Evolutionary conservation across 805 yeast genomes (phyloP), one percentile per base, ranked within the genome.

Genomic region (Debaryomyces tyrocola): DNA sequence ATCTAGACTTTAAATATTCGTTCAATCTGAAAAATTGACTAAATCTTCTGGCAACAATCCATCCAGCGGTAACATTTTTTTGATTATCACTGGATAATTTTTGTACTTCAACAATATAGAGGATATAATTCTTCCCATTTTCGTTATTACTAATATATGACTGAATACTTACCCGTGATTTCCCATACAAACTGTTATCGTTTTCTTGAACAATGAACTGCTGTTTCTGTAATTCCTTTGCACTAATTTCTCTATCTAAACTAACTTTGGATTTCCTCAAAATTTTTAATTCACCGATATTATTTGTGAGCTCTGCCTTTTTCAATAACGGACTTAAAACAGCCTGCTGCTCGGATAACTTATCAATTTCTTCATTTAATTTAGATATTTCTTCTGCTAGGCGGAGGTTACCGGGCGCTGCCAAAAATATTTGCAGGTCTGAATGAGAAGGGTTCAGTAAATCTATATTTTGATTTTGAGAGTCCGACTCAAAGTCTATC

Each of bases 1-100:
- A 84, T 37, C 66, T 70, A 2, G 63, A 62, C 46, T 75, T 79
- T 53, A 91, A 66, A 50, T 86, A 82, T 49, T 80, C 81, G 58
- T 91, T 83, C 29, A 91, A 69, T 50, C 77, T 79, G 64, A 75
- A 83, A 62, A 91, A 91, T 59, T 92, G 97, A 55, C 87, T 87
- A 59, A 83, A 91, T 47, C 98, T 72, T 54, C 97, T 70, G 0
- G 96, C 92, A n/a, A 90, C 87, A 44, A 88, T 82, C 97, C 97
- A 92, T 0, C 89, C 86, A 0, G 91, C 89, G 2, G 79, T 70
- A 4, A 76, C 74, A 6, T 68, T 60, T 2, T 70, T 74, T 2
- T 78, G 79, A 27, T 64, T 59, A 6, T 66, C 66, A 37, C 60
- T 63, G 57, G 68, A 60, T 39, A 57, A 61, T 40, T 83, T 84